Conservation (phyloP, 1,284 basidiomycete genomes). For the Sutorius eximius region DNA sequence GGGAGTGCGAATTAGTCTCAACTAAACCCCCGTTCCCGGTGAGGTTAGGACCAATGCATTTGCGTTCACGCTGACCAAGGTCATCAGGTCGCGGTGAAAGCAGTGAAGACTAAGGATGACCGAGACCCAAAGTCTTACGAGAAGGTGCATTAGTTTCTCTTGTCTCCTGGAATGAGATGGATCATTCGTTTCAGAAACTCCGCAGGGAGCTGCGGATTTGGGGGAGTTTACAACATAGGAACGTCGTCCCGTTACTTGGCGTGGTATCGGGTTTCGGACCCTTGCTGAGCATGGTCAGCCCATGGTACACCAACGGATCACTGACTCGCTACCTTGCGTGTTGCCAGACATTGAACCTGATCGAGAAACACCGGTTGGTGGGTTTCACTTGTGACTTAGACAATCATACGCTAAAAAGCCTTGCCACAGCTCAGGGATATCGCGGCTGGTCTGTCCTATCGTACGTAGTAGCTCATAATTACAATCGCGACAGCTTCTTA, state of each 20-base stretch:
- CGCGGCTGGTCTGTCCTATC: conserved; percentile 27
- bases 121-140: not conserved
- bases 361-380: conserved; percentile 18
- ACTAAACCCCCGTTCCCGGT: conserved; percentile 10
- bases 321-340: conserved; percentile 18
- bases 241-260: conserved; percentile 32
- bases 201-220: conserved; percentile 30
- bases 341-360: not conserved
- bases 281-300: conserved; percentile 28
- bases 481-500: not conserved
- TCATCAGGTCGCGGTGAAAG: conserved; percentile 28
- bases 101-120: conserved; percentile 5
- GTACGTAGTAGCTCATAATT: conserved; percentile 15
- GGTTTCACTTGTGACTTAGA: not conserved
- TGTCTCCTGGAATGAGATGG: not conserved
- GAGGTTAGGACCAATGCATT: not conserved
- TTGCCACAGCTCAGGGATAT: conserved; percentile 25
- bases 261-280: conserved; percentile 22
- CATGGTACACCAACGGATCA: conserved; percentile 32
- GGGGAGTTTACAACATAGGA: conserved; percentile 22
- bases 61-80: not conserved
- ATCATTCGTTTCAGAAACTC: conserved; percentile 20
- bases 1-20: conserved; percentile 26
- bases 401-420: not conserved
- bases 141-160: conserved; percentile 14